A percentile compares a stretch with the other conserved stretches of the same genome.
phyloP scores from a whole-genome alignment of 768 basidiomycete species.

The Candolleomyces aberdarensis region DNA sequence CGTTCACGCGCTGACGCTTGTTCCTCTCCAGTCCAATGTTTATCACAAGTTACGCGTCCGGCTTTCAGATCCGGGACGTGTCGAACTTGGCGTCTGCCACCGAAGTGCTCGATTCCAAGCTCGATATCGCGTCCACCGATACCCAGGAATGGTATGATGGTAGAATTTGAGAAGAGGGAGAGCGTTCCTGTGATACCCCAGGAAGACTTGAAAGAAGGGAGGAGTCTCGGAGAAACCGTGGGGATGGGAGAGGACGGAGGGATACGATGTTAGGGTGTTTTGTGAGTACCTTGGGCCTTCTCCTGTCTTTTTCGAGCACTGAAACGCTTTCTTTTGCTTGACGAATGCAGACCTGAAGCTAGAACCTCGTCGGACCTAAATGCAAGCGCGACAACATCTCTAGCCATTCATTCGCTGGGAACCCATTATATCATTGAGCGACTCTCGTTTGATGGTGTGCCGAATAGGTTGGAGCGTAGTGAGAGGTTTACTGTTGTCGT shows the following conservation, averaged over 20 bases:
- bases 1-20: neutral
- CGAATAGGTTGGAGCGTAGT: conserved; percentile 45
- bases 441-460: conserved; percentile 37
- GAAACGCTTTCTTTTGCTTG: conserved; percentile 9
- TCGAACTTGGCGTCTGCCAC: conserved; percentile 38
- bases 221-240: conserved; percentile 3
- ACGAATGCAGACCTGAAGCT: conserved; percentile 13
- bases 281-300: conserved; percentile 33
- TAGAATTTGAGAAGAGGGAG: conserved; percentile 16
- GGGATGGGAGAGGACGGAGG: conserved; percentile 26
- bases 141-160: conserved; percentile 12
- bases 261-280: conserved; percentile 29
- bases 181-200: conserved; percentile 41
- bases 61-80: conserved; percentile 64
- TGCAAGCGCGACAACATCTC: conserved; percentile 10
- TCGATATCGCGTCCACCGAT: conserved; percentile 4
- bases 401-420: conserved; percentile 30
- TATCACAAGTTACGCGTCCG: conserved; percentile 40
- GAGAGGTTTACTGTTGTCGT: conserved; percentile 56
- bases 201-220: conserved; percentile 13
- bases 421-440: conserved; percentile 49
- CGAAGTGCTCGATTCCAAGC: conserved; percentile 51
- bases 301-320: conserved; percentile 26
- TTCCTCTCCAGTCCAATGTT: conserved; percentile 5
- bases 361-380: conserved; percentile 6